Evolutionary conservation across 2,329 filamentous ascomycete species (phyloP).

Genomic region (Cercospora zeina): DNA sequence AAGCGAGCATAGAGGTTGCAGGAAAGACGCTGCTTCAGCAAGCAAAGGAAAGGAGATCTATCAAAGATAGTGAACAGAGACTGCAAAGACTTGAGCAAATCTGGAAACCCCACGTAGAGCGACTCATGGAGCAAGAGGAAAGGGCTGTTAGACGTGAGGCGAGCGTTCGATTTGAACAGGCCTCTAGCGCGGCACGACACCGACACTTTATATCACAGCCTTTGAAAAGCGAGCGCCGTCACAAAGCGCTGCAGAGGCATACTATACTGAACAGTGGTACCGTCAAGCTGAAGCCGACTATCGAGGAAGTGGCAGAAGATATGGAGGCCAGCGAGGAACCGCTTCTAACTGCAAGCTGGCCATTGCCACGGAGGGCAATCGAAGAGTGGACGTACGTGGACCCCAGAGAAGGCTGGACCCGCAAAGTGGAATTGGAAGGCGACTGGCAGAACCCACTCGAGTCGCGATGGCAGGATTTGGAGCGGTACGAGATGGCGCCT

Average conservation of each 20-base stretch:
- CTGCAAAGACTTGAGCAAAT: not conserved
- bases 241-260: not conserved
- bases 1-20: not conserved
- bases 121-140: not conserved
- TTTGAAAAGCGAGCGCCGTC: not conserved
- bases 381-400: not conserved
- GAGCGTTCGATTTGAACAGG: not conserved
- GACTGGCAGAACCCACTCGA: conserved; percentile 1
- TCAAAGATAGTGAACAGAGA: not conserved
- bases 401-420: not conserved
- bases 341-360: not conserved
- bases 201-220: not conserved
- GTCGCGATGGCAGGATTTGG: conserved; percentile 1
- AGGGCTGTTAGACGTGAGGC: not conserved
- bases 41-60: not conserved
- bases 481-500: not conserved
- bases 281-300: not conserved
- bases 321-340: not conserved
- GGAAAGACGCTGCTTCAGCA: not conserved
- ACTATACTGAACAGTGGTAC: not conserved
- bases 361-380: not conserved
- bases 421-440: not conserved
- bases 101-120: not conserved
- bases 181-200: not conserved
- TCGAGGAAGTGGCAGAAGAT: not conserved